Base-by-base conservation (phyloP, 1,284 basidiomycete genomes). In the Puccinia hordei region DNA sequence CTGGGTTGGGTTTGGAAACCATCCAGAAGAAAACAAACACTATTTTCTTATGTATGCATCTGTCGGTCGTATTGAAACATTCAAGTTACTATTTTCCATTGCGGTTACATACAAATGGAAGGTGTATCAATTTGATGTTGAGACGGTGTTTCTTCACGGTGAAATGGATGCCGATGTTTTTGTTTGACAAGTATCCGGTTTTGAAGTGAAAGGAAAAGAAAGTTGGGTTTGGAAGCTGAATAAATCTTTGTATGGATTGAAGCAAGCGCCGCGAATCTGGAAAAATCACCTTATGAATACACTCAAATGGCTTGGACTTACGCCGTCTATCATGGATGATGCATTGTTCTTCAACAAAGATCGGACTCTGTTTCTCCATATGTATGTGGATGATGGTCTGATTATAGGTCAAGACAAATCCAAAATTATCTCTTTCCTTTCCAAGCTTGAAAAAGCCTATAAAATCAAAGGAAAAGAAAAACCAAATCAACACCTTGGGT, bases 1-100 rank as follows among this genome's bases (percentile, higher is more conserved):
- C 33, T 77, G 63, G 61, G 63, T 76, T 1, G 46, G 61, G 2
- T 44, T 77, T 9, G 74, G 74, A n/a, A 77, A 68, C 38, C 63
- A 68, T 41, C 74, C 30, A 41, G 57, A 38, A 15, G n/a, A 10
- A 10, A 61, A 35, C 24, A 61, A 33, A 5, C 53, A 74, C n/a
- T 77, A 66, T 24, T 38, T 44, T 19, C 27, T 68, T 4, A 77
- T 46, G 6, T 77, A 68, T 19, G 59, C 74, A 0, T 77, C 74
- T 0, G 63, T 41, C 22, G 61, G 61, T 33, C 15, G 51, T 1
- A 73, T 24, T 15, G 57, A 75, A 24, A 59, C 73, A 12, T 41
- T 75, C 24, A 61, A 75, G 27, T n/a, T 75, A n/a, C 27, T 75
- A 10, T 27, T 75, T 12, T 61, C 73, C 4, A 9, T 75, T 2